phyloP scores from a whole-genome alignment of 2,329 filamentous ascomycete species.

The Penicillium sp. region DNA sequence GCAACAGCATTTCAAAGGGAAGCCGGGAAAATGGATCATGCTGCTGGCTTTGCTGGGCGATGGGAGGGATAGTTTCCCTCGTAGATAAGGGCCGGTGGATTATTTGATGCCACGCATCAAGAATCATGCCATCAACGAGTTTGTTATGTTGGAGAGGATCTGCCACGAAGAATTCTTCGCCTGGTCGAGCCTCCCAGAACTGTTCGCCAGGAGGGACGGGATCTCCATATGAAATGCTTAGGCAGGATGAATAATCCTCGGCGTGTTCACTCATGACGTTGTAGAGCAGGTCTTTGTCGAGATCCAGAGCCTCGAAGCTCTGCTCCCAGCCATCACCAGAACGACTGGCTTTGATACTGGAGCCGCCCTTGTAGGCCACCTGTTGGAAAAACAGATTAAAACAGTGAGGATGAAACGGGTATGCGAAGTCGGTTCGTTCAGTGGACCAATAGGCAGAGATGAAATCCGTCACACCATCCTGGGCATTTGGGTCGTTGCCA shows the following conservation, averaged over 20 bases:
- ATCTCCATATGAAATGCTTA: neutral
- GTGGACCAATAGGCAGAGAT: neutral
- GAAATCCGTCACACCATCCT: neutral
- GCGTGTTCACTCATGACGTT: neutral
- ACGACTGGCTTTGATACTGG: neutral
- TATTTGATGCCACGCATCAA: neutral
- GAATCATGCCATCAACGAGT: neutral
- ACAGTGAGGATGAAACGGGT: conserved; percentile 1
- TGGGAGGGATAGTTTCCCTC: neutral
- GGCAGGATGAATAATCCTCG: neutral
- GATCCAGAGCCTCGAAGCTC: neutral
- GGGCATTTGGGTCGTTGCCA: neutral
- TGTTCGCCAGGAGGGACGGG: neutral
- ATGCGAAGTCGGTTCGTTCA: neutral
- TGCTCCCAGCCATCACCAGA: neutral
- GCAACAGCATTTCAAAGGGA: neutral
- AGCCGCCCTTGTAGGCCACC: neutral
- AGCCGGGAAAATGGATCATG: neutral
- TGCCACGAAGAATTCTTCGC: conserved; percentile 1
- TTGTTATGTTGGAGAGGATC: neutral
- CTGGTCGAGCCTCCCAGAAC: neutral
- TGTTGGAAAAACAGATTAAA: neutral
- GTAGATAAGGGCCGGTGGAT: neutral
- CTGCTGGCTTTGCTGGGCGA: too few species aligned
- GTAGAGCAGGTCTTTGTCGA: neutral